Evolutionary conservation across 2,329 filamentous ascomycete genomes (phyloP).

Genomic region (Chalaropsis ovoidea): DNA sequence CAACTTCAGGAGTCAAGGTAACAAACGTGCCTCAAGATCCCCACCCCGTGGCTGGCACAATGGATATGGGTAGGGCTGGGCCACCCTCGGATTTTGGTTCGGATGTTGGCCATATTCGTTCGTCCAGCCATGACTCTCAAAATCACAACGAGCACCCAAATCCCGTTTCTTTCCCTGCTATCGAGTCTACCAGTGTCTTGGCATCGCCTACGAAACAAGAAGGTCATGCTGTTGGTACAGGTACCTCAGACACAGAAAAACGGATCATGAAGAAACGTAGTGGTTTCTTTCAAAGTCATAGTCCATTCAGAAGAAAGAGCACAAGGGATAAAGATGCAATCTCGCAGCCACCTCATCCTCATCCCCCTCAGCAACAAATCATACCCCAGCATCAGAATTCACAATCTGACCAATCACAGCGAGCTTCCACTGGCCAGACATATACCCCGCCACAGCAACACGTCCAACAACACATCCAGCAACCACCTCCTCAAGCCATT

Average conservation of each 20-base stretch:
- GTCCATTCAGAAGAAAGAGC: conserved; percentile 86
- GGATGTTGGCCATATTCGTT: conserved; percentile 51
- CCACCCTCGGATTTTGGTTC: conserved; percentile 45
- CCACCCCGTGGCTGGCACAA: conserved; percentile 93
- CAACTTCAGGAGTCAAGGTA: conserved; percentile 23
- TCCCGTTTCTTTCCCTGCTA: conserved; percentile 77
- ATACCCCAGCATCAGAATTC: conserved; percentile 7
- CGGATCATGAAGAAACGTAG: conserved; percentile 61
- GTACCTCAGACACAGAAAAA: conserved; percentile 58
- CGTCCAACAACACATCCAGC: conserved; percentile 4
- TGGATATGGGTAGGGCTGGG: conserved; percentile 80
- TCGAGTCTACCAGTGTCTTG: conserved; percentile 65
- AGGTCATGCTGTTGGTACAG: conserved; percentile 36
- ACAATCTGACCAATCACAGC: conserved; percentile 16
- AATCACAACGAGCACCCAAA: conserved; percentile 80
- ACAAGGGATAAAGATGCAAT: conserved; percentile 49
- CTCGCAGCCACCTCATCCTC: conserved; percentile 19
- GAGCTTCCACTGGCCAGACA: conserved; percentile 10
- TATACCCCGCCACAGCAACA: conserved; percentile 11
- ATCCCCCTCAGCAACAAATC: conserved; percentile 4
- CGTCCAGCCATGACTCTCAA: conserved; percentile 70
- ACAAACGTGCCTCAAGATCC: conserved; percentile 69
- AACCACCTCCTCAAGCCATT: neutral
- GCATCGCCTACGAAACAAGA: conserved; percentile 61
- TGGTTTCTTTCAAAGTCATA: conserved; percentile 86